A percentile compares a stretch with the other conserved stretches of the same genome.
phyloP scores from a whole-genome alignment of 306 rosid species.

The Ormosia semicastrata region DNA sequence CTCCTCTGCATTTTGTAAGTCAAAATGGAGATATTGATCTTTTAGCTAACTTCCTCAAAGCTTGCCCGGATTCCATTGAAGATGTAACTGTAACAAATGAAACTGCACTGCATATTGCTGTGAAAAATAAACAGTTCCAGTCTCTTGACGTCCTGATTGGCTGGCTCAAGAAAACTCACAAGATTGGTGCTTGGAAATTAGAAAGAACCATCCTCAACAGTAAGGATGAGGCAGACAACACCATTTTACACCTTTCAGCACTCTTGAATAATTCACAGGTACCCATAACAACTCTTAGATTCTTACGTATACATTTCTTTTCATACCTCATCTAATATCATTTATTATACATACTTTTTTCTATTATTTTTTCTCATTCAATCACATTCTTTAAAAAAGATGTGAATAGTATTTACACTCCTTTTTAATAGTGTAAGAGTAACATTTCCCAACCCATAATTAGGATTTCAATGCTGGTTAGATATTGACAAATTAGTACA shows the following conservation, averaged over 20 bases:
- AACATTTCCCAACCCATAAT: no score
- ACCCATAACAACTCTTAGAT: no score
- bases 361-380: no score
- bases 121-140: not conserved
- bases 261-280: no score
- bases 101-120: not conserved
- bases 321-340: no score
- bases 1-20: slow-evolving; percentile 13
- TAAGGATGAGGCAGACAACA: not conserved
- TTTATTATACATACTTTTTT: no score
- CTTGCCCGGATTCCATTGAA: not conserved
- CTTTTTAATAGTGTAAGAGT: no score
- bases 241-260: not conserved
- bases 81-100: not conserved
- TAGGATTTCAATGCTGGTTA: no score
- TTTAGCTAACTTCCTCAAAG: not conserved
- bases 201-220: not conserved
- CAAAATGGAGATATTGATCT: not conserved
- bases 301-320: no score
- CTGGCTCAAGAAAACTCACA: not conserved
- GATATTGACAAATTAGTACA: no score
- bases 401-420: no score
- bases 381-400: no score
- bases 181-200: not conserved
- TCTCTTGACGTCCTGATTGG: not conserved